Base-by-base conservation (phyloP, 1,284 basidiomycete species). In the Cerrena zonata region DNA sequence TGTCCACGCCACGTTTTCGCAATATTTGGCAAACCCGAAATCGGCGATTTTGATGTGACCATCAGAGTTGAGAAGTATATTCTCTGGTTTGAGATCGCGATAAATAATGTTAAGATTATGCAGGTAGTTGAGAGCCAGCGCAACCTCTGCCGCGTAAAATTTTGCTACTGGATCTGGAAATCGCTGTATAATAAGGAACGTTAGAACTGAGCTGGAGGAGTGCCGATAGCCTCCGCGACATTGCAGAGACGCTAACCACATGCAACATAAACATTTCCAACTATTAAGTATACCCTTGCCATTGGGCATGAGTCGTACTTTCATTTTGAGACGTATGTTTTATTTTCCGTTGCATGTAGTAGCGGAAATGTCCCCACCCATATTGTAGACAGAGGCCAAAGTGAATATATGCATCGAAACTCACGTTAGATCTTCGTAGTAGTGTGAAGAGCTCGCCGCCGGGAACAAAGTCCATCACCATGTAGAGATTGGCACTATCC, bases 381-480 rank as follows among this genome's bases (percentile, higher is more conserved):
- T n/a, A n/a, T n/a, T n/a, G n/a, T n/a, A n/a, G n/a, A n/a, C n/a
- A n/a, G n/a, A n/a, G n/a, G n/a, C n/a, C n/a, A n/a, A n/a, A n/a
- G 15, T n/a, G 46, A 2, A 37, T n/a, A 23, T 37, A 27, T 21
- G 46, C 30, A 18, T 4, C 3, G 19, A 21, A 36, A 73, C 82
- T 58, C 47, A 93, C 93, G 67, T 90, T 91, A 46, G 90, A 93
- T 71, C 92, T 80, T 53, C 94, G 79, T 53, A 97, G 69, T 41
- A 96, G 79, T 43, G 89, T 91, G 66, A 99, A 99, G 5, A 99
- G 76, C 69, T 99, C 95, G 18, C 95, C 95, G 19, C 95, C 95
- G 0, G 94, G 92, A 3, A 99, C 95, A 66, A 97, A 99, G 71
- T 99, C 96, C 95, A 99, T 98, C 52, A 99, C 94, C 94, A 99